These are phyloP conservation scores for Pleomassaria siparia DNA, from an alignment of 2,329 filamentous ascomycete species.

Conservation along the genomic window DNA sequence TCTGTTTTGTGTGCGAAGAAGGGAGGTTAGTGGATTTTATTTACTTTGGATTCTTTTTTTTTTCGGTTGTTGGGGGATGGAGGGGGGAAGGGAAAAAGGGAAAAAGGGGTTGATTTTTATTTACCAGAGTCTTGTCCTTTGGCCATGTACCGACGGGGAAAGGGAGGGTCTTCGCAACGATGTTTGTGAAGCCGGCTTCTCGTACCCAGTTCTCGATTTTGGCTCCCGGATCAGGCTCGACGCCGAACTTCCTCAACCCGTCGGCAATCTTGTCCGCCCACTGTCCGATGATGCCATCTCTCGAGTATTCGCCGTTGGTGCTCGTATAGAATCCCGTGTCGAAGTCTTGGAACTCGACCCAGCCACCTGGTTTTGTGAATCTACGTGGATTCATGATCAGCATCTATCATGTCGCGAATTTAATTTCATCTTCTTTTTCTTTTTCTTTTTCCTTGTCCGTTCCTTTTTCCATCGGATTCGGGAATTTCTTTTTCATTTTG, in stretches of 20 bases:
- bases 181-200: constrained; percentile 26
- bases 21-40: too few relatives aligned
- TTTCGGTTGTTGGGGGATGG: too few relatives aligned
- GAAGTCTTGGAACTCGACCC: constrained; percentile 37
- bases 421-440: too few relatives aligned
- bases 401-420: too few relatives aligned
- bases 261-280: constrained; percentile 34
- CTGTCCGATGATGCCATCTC: constrained; percentile 13
- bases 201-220: constrained; percentile 26
- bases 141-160: constrained; percentile 29
- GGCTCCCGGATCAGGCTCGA: constrained; percentile 44
- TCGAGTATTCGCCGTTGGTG: constrained; percentile 16
- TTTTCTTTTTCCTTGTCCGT: too few relatives aligned
- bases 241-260: constrained; percentile 43
- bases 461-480: too few relatives aligned
- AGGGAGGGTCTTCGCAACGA: constrained; percentile 18
- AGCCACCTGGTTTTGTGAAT: constrained; percentile 43
- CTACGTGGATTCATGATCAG: constrained; percentile 5
- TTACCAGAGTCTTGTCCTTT: constrained; percentile 24
- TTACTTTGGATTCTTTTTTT: too few relatives aligned
- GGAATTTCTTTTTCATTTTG: not conserved
- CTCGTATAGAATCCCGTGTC: constrained; percentile 25
- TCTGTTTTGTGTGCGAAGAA: constrained; percentile 7
- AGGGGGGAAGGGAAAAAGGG: not conserved
- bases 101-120: not conserved